Evolutionary conservation across 495 filamentous ascomycete genomes (phyloP).

Genomic region (Penicillium argentinense): DNA sequence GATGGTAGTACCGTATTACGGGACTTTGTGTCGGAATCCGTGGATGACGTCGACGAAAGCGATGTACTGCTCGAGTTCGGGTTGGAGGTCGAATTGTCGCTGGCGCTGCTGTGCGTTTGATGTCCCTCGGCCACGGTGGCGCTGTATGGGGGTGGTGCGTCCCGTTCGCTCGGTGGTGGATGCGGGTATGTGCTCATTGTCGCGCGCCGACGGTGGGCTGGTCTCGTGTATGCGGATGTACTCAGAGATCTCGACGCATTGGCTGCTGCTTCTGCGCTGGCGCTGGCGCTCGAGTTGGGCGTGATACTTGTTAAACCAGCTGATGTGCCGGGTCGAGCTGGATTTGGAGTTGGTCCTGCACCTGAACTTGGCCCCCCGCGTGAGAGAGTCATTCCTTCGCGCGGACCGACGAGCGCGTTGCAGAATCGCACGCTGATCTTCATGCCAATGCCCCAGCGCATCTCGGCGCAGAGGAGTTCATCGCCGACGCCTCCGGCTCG

Average conservation of each 20-base stretch:
- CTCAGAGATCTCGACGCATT: neutral
- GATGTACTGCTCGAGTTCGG: neutral
- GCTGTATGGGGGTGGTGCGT: conserved; percentile 1
- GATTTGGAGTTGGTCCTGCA: neutral
- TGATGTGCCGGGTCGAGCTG: too few species aligned
- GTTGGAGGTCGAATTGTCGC: neutral
- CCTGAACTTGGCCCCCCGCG: neutral
- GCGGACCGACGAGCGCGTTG: conserved; percentile 16
- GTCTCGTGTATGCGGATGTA: neutral
- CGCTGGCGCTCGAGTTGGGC: neutral
- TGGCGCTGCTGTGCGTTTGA: neutral
- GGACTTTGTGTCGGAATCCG: neutral
- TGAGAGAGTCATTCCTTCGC: neutral
- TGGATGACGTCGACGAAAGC: neutral
- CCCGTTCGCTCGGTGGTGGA: neutral
- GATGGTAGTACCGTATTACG: neutral
- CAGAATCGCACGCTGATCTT: conserved; percentile 14
- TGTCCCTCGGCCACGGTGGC: neutral
- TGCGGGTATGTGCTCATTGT: neutral
- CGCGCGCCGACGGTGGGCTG: neutral
- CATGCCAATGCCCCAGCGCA: conserved; percentile 7
- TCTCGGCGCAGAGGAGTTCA: conserved; percentile 9
- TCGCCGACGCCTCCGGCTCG: conserved; percentile 11
- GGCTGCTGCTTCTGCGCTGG: neutral
- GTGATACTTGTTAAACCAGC: too few species aligned